Base-by-base conservation (phyloP, 805 yeast genomes). In the Lachancea dasiensis region DNA sequence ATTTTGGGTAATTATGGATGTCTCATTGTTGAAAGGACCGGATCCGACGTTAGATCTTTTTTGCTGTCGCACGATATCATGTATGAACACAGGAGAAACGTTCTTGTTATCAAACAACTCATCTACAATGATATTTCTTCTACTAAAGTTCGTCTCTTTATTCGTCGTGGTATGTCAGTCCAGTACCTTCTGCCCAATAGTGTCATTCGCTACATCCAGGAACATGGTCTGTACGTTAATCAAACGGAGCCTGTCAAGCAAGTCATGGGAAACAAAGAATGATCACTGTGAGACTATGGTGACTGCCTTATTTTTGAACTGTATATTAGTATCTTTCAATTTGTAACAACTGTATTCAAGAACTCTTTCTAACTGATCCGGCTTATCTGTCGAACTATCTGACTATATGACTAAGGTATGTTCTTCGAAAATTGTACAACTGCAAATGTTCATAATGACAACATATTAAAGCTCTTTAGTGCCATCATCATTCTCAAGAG, bases 1-100 rank as follows among this genome's bases (percentile, higher is more conserved):
- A 92, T 92, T 32, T 70, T 92, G 49, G 98, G 98, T 19, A 81
- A 84, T 45, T 92, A 92, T 61, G 98, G 98, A 3, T 92, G 98
- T 65, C 67, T 92, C 45, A 92, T 92, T 34, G 96, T 92, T 16
- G 98, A 92, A 67, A 73, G 98, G 50, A 90, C 98, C 0, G 98
- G 98, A 5, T 72, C 92, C 7, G 98, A 92, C 63, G 98, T 92
- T 36, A 75, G 98, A 53, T 79, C 87, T 26, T 92, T 92, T 70
- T 65, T 92, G 54, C 68, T 92, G 45, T 79, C 92, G 36, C 98
- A 92, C 64, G 98, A 92, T 60, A 83, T 92, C 53, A 87, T 92
- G 96, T 92, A 89, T 60, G 95, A 90, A 64, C 97, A 92, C 58
- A 72, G 97, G 38, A 74, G 90, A 51, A 92, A 92, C 59, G 90